Percentiles rank a stretch among this genome's conserved stretches.
phyloP scores from a whole-genome alignment of 208 protist genomes.

The Acanthamoeba castellanii region DNA sequence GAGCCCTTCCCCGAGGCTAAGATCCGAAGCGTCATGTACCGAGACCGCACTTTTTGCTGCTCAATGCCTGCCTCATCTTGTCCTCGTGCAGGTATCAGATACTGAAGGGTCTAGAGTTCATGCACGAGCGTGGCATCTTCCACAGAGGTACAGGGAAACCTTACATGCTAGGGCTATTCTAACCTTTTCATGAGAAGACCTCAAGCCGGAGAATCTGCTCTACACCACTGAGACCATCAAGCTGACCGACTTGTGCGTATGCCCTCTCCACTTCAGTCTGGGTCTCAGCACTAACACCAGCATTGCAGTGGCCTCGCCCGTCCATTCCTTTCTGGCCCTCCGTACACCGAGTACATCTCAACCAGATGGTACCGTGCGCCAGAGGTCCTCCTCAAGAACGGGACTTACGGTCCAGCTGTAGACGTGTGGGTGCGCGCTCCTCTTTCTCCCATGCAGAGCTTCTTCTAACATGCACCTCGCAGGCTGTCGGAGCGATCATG shows the following conservation, averaged over 20 bases:
- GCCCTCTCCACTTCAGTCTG: neutral
- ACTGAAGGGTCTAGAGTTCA: neutral
- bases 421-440: neutral
- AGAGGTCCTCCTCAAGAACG: slow-evolving; percentile 3
- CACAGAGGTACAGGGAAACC: neutral
- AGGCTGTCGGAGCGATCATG: neutral
- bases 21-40: slow-evolving; percentile 15
- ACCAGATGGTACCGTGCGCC: slow-evolving; percentile 27
- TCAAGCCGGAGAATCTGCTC: slow-evolving; percentile 43
- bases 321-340: neutral
- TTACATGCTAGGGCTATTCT: neutral
- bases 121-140: slow-evolving; percentile 34
- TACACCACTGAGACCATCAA: slow-evolving; percentile 36
- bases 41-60: too few relatives aligned
- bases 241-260: slow-evolving; percentile 15
- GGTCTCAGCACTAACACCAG: neutral
- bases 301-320: neutral
- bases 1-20: neutral
- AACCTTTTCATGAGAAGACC: neutral
- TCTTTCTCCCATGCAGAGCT: neutral
- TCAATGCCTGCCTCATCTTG: too few relatives aligned
- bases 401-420: neutral
- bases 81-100: neutral
- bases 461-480: neutral
- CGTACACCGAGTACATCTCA: slow-evolving; percentile 26